These are phyloP conservation scores for Picochlorum sp. DNA, from an alignment of 139 green algal genomes.

Conservation along the genomic window DNA sequence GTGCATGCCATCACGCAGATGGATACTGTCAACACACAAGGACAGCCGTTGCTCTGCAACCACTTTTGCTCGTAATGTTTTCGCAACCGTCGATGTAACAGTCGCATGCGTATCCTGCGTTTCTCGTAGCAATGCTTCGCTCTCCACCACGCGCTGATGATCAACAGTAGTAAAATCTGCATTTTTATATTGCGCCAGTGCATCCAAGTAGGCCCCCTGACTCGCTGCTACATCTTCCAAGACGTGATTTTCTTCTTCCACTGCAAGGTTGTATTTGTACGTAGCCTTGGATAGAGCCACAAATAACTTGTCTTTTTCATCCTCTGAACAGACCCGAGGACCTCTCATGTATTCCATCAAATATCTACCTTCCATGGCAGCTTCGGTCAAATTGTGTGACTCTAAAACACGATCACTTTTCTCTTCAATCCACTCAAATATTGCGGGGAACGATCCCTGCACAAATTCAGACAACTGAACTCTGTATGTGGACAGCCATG, in stretches of 20 bases:
- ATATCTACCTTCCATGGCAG: slow-evolving; percentile 16
- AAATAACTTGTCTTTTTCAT: slow-evolving; percentile 23
- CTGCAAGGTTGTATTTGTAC: no score
- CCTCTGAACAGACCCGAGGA: slow-evolving; percentile 22
- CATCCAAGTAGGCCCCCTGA: no score
- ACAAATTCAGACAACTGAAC: slow-evolving; percentile 17
- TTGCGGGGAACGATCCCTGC: slow-evolving; percentile 20
- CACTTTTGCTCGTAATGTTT: no score
- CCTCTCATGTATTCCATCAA: slow-evolving; percentile 25
- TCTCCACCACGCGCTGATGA: not conserved
- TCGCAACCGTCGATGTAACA: no score
- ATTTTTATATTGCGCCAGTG: no score
- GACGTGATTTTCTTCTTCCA: no score
- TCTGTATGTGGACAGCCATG: slow-evolving; percentile 22
- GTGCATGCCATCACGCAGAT: no score
- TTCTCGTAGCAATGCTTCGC: not conserved
- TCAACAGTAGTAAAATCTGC: no score
- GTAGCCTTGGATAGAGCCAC: slow-evolving; percentile 10
- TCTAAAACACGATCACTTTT: slow-evolving; percentile 9
- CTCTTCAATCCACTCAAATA: slow-evolving; percentile 21
- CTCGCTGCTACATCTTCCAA: no score
- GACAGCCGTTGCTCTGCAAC: no score
- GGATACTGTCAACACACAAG: no score
- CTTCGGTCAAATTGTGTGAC: slow-evolving; percentile 26
- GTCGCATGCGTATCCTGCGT: slow-evolving; percentile 3